A percentile compares a stretch with the other conserved stretches of the same genome.
Conservation (phyloP, 768 basidiomycete genomes). For the Termitomyces eurrhizus region DNA sequence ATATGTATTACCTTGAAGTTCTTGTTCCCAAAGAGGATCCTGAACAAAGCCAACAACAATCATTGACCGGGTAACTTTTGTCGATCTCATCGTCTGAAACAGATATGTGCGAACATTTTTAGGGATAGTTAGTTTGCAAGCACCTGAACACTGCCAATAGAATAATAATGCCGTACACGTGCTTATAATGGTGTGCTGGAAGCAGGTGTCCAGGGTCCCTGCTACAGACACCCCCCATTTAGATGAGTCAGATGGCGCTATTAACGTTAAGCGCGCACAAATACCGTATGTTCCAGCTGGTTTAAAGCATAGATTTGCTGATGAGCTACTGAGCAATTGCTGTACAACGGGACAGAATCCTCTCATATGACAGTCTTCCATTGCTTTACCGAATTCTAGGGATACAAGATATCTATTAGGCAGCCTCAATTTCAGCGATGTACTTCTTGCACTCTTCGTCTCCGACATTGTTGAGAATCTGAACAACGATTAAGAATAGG, state of each 20-base stretch:
- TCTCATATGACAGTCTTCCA: not conserved
- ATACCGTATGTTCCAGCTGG: not conserved
- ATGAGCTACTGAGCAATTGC: conserved; percentile 2
- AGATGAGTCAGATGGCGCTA: conserved; percentile 3
- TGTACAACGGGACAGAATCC: not conserved
- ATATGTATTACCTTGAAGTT: not conserved
- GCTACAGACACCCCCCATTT: not conserved
- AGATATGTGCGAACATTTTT: conserved; percentile 8
- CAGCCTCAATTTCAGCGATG: conserved; percentile 59
- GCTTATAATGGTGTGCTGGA: conserved; percentile 4
- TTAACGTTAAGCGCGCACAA: conserved; percentile 7
- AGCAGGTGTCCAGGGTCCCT: conserved; percentile 14
- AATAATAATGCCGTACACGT: conserved; percentile 10
- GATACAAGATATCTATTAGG: conserved; percentile 19
- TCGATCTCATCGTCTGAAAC: conserved; percentile 6
- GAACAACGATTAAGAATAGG: conserved; percentile 6
- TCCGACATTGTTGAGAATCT: conserved; percentile 54
- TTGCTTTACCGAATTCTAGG: not conserved
- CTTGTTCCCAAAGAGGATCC: not conserved
- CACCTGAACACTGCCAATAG: conserved; percentile 13
- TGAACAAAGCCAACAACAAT: not conserved
- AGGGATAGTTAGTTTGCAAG: not conserved
- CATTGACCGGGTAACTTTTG: not conserved
- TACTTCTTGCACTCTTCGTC: conserved; percentile 52
- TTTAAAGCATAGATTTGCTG: not conserved